Evolutionary conservation across 208 protist genomes (phyloP).

Genomic region (Herpetomonas samuelpessoai): DNA sequence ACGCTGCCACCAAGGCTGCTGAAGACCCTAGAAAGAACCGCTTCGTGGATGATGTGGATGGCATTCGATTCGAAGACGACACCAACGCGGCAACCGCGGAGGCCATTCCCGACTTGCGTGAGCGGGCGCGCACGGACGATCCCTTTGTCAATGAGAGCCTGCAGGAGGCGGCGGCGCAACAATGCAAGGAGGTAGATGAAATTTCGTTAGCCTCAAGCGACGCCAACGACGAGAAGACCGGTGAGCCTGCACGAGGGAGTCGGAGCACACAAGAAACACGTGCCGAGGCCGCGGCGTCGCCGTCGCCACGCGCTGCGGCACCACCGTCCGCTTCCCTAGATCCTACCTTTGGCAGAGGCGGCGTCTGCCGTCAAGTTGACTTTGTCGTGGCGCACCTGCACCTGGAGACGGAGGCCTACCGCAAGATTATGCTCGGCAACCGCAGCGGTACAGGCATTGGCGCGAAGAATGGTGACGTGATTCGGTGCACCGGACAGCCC

Average conservation of each 20-base stretch:
- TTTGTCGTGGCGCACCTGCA: constrained; percentile 70
- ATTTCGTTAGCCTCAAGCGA: not conserved
- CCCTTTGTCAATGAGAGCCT: no score
- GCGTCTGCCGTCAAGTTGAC: constrained; percentile 19
- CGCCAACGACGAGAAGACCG: not conserved
- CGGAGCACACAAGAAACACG: not conserved
- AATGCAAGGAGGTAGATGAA: not conserved
- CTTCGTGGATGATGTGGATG: no score
- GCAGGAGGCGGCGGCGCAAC: not conserved
- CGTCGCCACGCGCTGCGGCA: not conserved
- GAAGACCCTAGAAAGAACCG: no score
- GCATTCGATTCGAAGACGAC: no score
- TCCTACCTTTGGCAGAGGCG: not conserved
- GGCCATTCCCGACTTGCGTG: not conserved
- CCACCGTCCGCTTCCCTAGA: not conserved
- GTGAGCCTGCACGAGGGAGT: no score
- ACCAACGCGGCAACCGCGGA: not conserved
- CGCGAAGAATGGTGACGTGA: constrained; percentile 2
- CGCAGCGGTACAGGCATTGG: constrained; percentile 14
- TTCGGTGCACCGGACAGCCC: constrained; percentile 45
- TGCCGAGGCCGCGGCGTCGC: not conserved
- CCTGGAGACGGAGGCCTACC: constrained; percentile 36
- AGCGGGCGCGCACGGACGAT: not conserved
- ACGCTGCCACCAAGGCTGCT: not conserved
- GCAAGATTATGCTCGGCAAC: constrained; percentile 16